Evolutionary conservation across 2,329 filamentous ascomycete species (phyloP).

Genomic region (Xenosphaeropsis pyriputrescens): DNA sequence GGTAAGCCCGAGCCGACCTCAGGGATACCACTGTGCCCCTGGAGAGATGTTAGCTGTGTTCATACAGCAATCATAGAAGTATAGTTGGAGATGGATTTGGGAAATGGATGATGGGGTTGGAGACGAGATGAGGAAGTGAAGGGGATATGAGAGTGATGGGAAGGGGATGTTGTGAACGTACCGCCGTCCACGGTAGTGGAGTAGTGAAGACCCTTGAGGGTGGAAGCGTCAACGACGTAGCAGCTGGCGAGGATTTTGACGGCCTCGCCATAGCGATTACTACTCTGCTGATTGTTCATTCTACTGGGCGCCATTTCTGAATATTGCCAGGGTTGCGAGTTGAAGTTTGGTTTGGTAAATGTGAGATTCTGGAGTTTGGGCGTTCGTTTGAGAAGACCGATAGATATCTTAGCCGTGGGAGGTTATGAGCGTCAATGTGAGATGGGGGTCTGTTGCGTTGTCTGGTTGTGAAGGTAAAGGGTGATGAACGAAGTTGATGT

Average conservation of each 20-base stretch:
- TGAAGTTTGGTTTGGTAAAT: background rate
- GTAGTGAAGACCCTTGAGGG: slow-evolving; percentile 81
- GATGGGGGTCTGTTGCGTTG: too few relatives aligned
- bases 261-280: slow-evolving; percentile 54
- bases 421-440: too few relatives aligned
- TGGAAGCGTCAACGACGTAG: slow-evolving; percentile 67
- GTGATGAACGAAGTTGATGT: too few relatives aligned
- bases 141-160: background rate
- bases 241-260: slow-evolving; percentile 79
- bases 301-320: slow-evolving; percentile 18
- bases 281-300: slow-evolving; percentile 47
- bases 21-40: slow-evolving; percentile 90
- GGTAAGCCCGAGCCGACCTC: slow-evolving; percentile 80
- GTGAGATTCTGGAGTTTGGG: background rate
- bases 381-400: background rate
- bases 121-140: background rate
- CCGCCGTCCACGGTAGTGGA: slow-evolving; percentile 82
- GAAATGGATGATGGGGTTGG: too few relatives aligned
- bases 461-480: too few relatives aligned
- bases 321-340: slow-evolving; percentile 16
- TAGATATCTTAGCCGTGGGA: too few relatives aligned
- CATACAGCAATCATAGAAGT: background rate
- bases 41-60: slow-evolving; percentile 10
- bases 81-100: background rate
- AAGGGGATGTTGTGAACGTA: slow-evolving; percentile 23